Conservation (phyloP, 2,329 filamentous ascomycete species). For the Sporothrix globosa region DNA sequence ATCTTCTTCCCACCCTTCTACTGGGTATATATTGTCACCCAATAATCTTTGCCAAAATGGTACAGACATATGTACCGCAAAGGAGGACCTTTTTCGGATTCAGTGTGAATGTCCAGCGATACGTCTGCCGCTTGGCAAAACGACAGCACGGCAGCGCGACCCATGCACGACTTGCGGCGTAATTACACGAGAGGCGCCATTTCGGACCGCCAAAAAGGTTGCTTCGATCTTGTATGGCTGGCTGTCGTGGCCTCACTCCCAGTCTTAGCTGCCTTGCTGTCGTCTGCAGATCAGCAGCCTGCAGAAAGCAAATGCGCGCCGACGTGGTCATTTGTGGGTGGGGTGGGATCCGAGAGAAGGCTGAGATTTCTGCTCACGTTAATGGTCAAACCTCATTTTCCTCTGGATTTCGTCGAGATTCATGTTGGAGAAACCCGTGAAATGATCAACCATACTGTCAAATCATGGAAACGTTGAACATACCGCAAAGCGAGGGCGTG, state of each 20-base stretch:
- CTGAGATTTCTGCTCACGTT: background rate
- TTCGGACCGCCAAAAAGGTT: background rate
- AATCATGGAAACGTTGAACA: background rate
- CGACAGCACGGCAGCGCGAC: background rate
- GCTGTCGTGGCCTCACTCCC: background rate
- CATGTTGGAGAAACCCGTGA: background rate
- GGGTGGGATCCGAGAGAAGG: conserved; percentile 23
- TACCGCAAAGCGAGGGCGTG: background rate
- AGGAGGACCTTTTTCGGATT: background rate
- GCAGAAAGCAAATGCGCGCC: conserved; percentile 20
- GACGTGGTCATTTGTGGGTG: conserved; percentile 20
- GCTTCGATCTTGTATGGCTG: background rate
- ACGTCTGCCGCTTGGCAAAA: background rate
- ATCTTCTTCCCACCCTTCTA: background rate
- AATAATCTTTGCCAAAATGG: background rate
- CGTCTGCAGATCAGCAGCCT: conserved; percentile 12
- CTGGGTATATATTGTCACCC: conserved; percentile 2
- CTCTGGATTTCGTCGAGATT: background rate
- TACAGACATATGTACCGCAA: background rate
- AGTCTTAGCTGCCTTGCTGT: background rate
- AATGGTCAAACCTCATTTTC: background rate
- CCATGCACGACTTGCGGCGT: background rate
- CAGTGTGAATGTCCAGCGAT: background rate
- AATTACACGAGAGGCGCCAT: too few species aligned
- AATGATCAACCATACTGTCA: background rate